Base-by-base conservation (phyloP, 2,329 filamentous ascomycete genomes). In the Ophiosphaerella herpotricha region DNA sequence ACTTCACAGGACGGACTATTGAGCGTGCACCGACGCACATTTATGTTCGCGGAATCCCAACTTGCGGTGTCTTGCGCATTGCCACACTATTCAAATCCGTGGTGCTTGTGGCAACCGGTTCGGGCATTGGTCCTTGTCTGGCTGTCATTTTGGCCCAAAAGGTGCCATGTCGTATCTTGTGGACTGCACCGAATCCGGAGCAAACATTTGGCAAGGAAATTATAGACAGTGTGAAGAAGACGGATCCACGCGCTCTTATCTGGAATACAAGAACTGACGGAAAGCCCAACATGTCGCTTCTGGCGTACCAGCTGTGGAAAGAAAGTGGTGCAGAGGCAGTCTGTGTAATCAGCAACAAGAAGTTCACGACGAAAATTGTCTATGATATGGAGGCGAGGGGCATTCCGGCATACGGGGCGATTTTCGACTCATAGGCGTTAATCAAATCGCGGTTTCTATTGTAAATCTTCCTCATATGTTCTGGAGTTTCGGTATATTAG, bases 311-410 rank as follows among this genome's bases (percentile, higher is more conserved):
- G 16, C 74, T 87, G 40, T 78, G 76, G 53, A 72, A 71, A 52
- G 74, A 82, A 44, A 78, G 77, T 29, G 68, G 75, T 0, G 81
- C 82, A 1, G 88, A 91, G 77, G 88, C 87, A 2, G 86, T 90
- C 13, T 85, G 89, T 60, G 80, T 91, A 48, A 89, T 91, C 61
- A 86, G 85, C 46, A 91, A 91, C 66, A 85, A 88, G 50, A 81
- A 75, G 54, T 81, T 90, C 38, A 91, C 88, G 16, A 81, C 80
- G 58, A 83, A 84, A 72, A 78, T 91, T 4, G 87, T 91, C 1
- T 89, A 87, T 70, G 85, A 81, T 12, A 75, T 91, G 51, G 87
- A 91, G 72, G 80, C 78, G 29, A 78, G 85, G 46, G 86, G 87
- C 0, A 74, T 90, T 21, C 82, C 85, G 1, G 85, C 87, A 5